A percentile compares a stretch with the other conserved stretches of the same genome.
These are phyloP conservation scores for Pseudogymnoascus sp. DNA, from an alignment of 2,329 filamentous ascomycete genomes.

Conservation along the genomic window DNA sequence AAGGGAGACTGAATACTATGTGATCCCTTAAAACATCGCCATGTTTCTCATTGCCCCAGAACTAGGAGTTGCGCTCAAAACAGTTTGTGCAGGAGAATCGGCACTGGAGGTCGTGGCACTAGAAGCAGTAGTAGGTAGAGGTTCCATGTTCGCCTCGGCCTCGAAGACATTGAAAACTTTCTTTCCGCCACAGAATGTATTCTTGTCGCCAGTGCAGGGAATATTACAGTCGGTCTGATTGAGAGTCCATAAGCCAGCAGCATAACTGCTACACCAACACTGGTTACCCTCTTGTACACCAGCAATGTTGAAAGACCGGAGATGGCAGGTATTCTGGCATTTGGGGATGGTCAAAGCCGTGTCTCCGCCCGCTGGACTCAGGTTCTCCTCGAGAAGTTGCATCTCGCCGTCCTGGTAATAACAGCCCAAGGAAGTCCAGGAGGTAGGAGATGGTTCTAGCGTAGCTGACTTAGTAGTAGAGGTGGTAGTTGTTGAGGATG, in stretches of 20 bases:
- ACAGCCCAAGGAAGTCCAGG: neutral
- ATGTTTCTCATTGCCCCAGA: too few relatives aligned
- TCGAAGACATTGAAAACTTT: neutral
- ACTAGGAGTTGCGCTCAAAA: too few relatives aligned
- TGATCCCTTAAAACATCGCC: too few relatives aligned
- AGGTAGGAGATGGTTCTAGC: neutral
- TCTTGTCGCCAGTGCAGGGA: neutral
- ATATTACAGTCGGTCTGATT: neutral
- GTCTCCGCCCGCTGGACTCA: neutral
- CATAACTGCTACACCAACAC: neutral
- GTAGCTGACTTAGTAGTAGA: neutral
- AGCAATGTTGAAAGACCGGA: neutral
- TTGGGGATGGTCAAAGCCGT: neutral
- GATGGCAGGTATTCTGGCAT: neutral
- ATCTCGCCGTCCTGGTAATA: neutral
- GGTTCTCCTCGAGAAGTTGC: neutral
- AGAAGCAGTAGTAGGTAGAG: too few relatives aligned
- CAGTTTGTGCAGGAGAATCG: too few relatives aligned
- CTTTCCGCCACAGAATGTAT: neutral
- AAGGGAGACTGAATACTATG: too few relatives aligned
- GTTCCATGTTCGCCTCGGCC: neutral
- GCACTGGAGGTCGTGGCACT: too few relatives aligned
- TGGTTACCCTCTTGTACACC: constrained; percentile 1
- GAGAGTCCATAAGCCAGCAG: neutral
- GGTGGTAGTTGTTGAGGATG: too few relatives aligned